These are phyloP conservation scores for Hibiscus mutabilis DNA, from an alignment of 345 rosid species.

Conservation along the genomic window DNA sequence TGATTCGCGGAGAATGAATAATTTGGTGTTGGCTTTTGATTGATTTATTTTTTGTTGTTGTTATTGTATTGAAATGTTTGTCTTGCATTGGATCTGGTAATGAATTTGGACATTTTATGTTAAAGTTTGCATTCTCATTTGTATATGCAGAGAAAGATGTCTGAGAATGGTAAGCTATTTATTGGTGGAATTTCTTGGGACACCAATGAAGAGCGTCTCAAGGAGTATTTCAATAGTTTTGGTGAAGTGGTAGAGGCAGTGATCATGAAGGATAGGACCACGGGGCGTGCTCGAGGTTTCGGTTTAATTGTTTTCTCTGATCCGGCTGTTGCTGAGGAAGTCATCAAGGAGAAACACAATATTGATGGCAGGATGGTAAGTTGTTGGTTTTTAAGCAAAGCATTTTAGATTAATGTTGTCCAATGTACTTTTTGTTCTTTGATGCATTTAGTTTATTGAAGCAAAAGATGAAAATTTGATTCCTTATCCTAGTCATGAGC, in stretches of 20 bases:
- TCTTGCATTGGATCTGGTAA: constrained; percentile 29
- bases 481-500: not conserved
- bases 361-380: constrained; percentile 52
- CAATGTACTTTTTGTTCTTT: constrained; percentile 1
- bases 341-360: constrained; percentile 74
- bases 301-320: constrained; percentile 3
- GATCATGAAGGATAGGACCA: constrained; percentile 67
- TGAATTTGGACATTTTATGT: constrained; percentile 2
- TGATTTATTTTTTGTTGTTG: not conserved
- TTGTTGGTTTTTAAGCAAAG: not conserved
- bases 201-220: not conserved
- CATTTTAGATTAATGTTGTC: constrained; percentile 5
- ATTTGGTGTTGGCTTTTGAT: not conserved
- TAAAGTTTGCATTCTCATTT: constrained; percentile 3
- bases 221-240: constrained; percentile 54
- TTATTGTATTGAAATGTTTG: constrained; percentile 9
- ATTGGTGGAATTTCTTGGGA: constrained; percentile 1
- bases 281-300: not conserved
- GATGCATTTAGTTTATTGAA: not conserved
- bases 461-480: not conserved
- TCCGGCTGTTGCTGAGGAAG: constrained; percentile 79
- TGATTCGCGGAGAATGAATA: not conserved
- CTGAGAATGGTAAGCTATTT: constrained; percentile 1
- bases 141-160: not conserved
- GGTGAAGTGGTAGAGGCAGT: constrained; percentile 96